A percentile compares a stretch with the other conserved stretches of the same genome.
These are phyloP conservation scores for Penicillium macrosclerotiorum DNA, from an alignment of 495 filamentous ascomycete species.

Conservation along the genomic window DNA sequence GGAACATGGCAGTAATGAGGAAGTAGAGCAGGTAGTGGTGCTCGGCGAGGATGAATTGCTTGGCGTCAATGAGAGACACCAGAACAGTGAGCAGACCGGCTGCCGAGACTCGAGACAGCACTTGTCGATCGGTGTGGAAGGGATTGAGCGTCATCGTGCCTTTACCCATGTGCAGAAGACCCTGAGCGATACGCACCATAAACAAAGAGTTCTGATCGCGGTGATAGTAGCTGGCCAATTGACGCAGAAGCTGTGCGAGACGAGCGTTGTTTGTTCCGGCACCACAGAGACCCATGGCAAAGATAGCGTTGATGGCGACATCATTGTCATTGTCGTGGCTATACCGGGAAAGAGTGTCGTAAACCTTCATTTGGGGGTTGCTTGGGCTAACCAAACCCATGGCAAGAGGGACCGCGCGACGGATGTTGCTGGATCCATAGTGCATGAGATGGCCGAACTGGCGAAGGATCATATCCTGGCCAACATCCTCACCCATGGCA, in stretches of 20 bases:
- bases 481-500: conserved; percentile 97
- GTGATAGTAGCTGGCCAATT: conserved; percentile 97
- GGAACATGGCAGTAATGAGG: conserved; percentile 95
- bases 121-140: conserved; percentile 97
- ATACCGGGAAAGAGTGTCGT: conserved; percentile 97
- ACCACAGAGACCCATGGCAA: conserved; percentile 96
- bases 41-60: conserved; percentile 85
- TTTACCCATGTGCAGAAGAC: conserved; percentile 98
- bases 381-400: conserved; percentile 96
- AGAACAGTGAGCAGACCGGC: conserved; percentile 88
- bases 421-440: conserved; percentile 96
- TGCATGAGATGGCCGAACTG: conserved; percentile 99
- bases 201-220: conserved; percentile 92
- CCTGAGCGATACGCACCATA: conserved; percentile 98
- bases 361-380: conserved; percentile 99
- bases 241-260: conserved; percentile 88
- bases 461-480: conserved; percentile 96
- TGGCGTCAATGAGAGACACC: conserved; percentile 89
- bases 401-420: conserved; percentile 92
- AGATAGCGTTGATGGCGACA: conserved; percentile 97
- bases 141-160: conserved; percentile 92
- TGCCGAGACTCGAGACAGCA: conserved; percentile 86
- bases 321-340: conserved; percentile 99
- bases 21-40: conserved; percentile 97
- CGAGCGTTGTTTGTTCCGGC: conserved; percentile 98